A percentile compares a stretch with the other conserved stretches of the same genome.
phyloP scores from a whole-genome alignment of 768 basidiomycete species.

The Rhizopogon roseolus region DNA sequence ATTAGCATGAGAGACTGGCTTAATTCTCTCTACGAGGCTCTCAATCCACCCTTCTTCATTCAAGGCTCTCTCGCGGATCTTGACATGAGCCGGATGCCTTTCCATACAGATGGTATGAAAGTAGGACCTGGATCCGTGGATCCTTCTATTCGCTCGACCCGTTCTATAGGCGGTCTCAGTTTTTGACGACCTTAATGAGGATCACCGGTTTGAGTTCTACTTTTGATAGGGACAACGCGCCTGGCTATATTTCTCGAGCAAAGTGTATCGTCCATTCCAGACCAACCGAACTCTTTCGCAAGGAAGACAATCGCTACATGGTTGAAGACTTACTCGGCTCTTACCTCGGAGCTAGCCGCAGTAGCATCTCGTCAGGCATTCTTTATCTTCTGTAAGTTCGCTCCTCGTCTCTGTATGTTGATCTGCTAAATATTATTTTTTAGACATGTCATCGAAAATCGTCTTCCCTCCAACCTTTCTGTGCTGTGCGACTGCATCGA shows the following conservation, averaged over 20 bases:
- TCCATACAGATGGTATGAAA: slow-evolving; percentile 29
- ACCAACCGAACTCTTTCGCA: slow-evolving; percentile 2
- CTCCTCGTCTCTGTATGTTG: not conserved
- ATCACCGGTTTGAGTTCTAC: slow-evolving; percentile 31
- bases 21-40: slow-evolving; percentile 39
- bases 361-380: slow-evolving; percentile 31
- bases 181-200: slow-evolving; percentile 38
- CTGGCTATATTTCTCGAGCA: slow-evolving; percentile 30
- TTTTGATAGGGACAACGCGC: slow-evolving; percentile 32
- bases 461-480: slow-evolving; percentile 37
- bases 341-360: slow-evolving; percentile 22
- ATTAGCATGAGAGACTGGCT: slow-evolving; percentile 32
- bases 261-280: slow-evolving; percentile 14
- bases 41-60: slow-evolving; percentile 42
- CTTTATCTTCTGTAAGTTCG: slow-evolving; percentile 3
- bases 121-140: slow-evolving; percentile 41
- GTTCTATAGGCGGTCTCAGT: slow-evolving; percentile 7
- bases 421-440: not conserved
- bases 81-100: slow-evolving; percentile 32
- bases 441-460: slow-evolving; percentile 41
- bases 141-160: slow-evolving; percentile 30
- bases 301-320: slow-evolving; percentile 17
- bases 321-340: slow-evolving; percentile 27
- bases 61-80: slow-evolving; percentile 41
- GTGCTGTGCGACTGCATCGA: slow-evolving; percentile 52